These are phyloP conservation scores for Dactylis glomerata DNA, from an alignment of 176 grass and related monocot genomes.

Conservation along the genomic window DNA sequence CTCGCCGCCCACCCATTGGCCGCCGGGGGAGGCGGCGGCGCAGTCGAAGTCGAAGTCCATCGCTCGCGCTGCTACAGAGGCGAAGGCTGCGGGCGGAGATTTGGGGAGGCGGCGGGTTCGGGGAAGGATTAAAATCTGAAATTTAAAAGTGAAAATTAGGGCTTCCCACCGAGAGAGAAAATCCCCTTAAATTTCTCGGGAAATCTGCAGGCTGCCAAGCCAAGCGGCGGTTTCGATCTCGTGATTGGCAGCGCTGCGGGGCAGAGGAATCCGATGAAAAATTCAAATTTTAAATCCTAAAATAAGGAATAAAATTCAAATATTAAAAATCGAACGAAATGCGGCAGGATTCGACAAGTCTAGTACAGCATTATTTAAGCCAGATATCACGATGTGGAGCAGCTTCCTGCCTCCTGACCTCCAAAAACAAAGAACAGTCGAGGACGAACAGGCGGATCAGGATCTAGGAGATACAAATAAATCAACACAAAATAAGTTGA, in stretches of 20 bases:
- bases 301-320: not conserved
- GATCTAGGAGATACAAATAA: slow-evolving; percentile 8
- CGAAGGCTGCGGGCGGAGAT: slow-evolving; percentile 4
- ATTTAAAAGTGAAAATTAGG: slow-evolving; percentile 9
- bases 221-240: not conserved
- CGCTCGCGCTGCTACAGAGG: not conserved
- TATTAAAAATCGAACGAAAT: not conserved
- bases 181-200: not conserved
- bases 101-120: not conserved
- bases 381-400: not conserved
- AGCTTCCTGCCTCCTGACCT: not conserved
- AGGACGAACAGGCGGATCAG: slow-evolving; percentile 17
- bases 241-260: slow-evolving; percentile 12
- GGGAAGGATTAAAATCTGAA: slow-evolving; percentile 3
- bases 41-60: slow-evolving; percentile 46
- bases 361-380: not conserved
- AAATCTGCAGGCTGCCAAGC: not conserved
- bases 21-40: slow-evolving; percentile 31
- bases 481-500: not conserved
- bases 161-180: not conserved
- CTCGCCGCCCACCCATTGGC: slow-evolving; percentile 35
- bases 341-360: not conserved
- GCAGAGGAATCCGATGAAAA: not conserved
- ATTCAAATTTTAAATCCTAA: not conserved
- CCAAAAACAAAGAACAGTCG: not conserved